phyloP scores from a whole-genome alignment of 1,139 yeast genomes.

The Pichia sp. region DNA sequence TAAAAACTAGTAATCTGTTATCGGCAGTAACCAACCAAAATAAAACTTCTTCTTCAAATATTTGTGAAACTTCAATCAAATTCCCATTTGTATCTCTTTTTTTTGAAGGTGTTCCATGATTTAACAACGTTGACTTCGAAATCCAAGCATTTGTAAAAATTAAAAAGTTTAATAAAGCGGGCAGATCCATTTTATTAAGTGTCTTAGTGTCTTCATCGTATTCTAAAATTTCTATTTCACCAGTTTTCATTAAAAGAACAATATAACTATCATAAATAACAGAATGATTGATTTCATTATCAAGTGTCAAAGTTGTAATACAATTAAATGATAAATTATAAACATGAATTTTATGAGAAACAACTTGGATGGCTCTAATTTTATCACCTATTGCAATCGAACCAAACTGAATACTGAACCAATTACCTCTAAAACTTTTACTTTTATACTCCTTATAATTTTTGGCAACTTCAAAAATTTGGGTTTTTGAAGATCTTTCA shows the following conservation, averaged over 20 bases:
- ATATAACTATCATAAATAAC: constrained; percentile 45
- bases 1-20: constrained; percentile 61
- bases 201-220: constrained; percentile 26
- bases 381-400: constrained; percentile 29
- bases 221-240: constrained; percentile 45
- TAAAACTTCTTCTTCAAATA: constrained; percentile 35
- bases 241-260: constrained; percentile 48
- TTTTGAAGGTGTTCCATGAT: constrained; percentile 23
- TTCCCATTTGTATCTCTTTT: constrained; percentile 23
- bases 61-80: constrained; percentile 11
- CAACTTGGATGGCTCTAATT: constrained; percentile 67
- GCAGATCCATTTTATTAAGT: constrained; percentile 23
- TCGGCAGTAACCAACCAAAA: constrained; percentile 73
- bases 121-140: constrained; percentile 36
- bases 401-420: constrained; percentile 59
- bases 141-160: constrained; percentile 68
- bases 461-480: constrained; percentile 64
- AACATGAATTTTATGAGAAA: constrained; percentile 57
- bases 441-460: constrained; percentile 60
- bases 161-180: constrained; percentile 29
- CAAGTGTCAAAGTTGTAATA: constrained; percentile 28
- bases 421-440: constrained; percentile 58
- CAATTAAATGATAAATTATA: constrained; percentile 59
- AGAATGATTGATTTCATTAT: constrained; percentile 48
- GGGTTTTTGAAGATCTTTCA: constrained; percentile 55